These are phyloP conservation scores for Myriosclerotinia curreyana DNA, from an alignment of 2,329 filamentous ascomycete genomes.

Conservation along the genomic window DNA sequence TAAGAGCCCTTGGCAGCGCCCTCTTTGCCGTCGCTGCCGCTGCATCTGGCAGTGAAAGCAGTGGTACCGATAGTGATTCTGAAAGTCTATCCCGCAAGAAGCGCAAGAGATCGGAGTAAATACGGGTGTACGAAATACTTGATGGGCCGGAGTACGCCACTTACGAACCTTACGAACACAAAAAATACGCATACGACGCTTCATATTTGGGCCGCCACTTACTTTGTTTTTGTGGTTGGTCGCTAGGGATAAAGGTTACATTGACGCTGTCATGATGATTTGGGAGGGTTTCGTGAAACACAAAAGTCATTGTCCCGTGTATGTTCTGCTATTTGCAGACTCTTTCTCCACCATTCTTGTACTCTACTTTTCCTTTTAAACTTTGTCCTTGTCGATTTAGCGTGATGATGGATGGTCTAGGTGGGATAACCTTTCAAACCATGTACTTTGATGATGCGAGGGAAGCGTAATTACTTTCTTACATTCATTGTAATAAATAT, in stretches of 20 bases:
- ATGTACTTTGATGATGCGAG: conserved; percentile 25
- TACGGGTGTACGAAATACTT: conserved; percentile 20
- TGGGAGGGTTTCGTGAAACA: conserved; percentile 29
- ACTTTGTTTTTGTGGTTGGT: conserved; percentile 30
- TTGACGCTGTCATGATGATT: conserved; percentile 37
- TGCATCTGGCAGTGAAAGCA: conserved; percentile 62
- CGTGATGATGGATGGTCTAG: conserved; percentile 38
- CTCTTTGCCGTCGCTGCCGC: conserved; percentile 79
- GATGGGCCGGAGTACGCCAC: conserved; percentile 31
- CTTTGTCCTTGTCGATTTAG: conserved; percentile 37
- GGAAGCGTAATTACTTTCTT: conserved; percentile 32
- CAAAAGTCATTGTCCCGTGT: conserved; percentile 37
- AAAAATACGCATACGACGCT: conserved; percentile 30
- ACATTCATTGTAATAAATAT: conserved; percentile 39
- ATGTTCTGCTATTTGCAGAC: conserved; percentile 18
- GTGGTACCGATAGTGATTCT: conserved; percentile 50
- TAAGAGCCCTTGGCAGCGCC: conserved; percentile 67
- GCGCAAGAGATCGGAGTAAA: conserved; percentile 68
- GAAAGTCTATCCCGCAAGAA: conserved; percentile 60
- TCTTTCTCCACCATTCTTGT: conserved; percentile 35
- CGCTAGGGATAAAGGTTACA: conserved; percentile 33
- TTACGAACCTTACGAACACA: conserved; percentile 35
- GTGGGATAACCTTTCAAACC: conserved; percentile 25
- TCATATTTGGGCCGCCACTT: conserved; percentile 33
- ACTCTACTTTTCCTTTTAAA: conserved; percentile 37